Evolutionary conservation across 768 basidiomycete genomes (phyloP).

Genomic region (Lactifluus echinatus): DNA sequence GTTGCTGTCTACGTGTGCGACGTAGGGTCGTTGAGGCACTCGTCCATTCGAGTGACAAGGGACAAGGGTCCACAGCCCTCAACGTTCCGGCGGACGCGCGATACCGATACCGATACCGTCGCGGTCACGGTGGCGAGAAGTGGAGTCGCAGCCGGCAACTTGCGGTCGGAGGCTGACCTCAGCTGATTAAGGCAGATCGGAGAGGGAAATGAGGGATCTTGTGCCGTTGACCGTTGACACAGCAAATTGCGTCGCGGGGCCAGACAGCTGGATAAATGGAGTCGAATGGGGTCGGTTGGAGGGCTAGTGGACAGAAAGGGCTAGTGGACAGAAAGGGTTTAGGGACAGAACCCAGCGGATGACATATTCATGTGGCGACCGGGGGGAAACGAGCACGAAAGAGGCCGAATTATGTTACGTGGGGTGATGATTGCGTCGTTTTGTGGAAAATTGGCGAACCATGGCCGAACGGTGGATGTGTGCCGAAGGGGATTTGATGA

Average conservation of each 20-base stretch:
- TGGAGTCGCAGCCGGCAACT: neutral
- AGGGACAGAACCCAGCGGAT: neutral
- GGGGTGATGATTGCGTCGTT: neutral
- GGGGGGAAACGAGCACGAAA: neutral
- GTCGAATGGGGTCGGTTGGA: neutral
- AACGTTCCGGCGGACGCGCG: neutral
- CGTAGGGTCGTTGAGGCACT: neutral
- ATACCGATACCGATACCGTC: neutral
- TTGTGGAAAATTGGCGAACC: neutral
- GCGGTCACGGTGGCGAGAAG: neutral
- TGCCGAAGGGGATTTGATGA: neutral
- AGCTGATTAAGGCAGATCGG: constrained; percentile 5
- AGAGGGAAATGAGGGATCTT: neutral
- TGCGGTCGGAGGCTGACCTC: neutral
- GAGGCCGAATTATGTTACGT: neutral
- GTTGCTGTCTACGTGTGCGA: neutral
- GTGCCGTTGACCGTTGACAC: neutral
- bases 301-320: neutral
- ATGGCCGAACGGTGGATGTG: neutral
- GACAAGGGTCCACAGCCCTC: neutral
- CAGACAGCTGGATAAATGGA: neutral
- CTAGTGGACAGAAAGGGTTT: no score
- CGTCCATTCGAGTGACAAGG: no score
- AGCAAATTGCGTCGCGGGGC: constrained; percentile 4
- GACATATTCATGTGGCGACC: neutral